Evolutionary conservation across 768 basidiomycete species (phyloP).

Genomic region (Tylopilus intermedius): DNA sequence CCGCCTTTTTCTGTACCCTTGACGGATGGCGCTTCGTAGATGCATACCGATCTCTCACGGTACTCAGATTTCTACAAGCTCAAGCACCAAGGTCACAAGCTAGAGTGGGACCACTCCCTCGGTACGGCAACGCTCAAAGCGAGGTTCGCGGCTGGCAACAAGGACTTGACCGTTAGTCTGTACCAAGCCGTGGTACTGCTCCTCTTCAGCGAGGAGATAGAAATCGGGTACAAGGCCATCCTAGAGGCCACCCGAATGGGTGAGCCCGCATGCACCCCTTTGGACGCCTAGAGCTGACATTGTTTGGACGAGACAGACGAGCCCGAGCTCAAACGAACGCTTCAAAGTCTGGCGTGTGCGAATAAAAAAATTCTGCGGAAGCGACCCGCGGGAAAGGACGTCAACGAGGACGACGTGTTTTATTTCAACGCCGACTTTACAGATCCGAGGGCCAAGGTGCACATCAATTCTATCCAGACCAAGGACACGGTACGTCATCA

Average conservation of each 20-base stretch:
- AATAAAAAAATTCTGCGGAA: slow-evolving; percentile 87
- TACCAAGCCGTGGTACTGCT: slow-evolving; percentile 86
- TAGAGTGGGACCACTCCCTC: slow-evolving; percentile 85
- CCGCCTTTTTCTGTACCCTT: not conserved
- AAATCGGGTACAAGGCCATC: slow-evolving; percentile 64
- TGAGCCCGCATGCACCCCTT: slow-evolving; percentile 32
- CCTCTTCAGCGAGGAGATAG: slow-evolving; percentile 70
- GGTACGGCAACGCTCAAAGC: slow-evolving; percentile 77
- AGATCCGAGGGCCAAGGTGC: slow-evolving; percentile 71
- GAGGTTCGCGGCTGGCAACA: slow-evolving; percentile 59
- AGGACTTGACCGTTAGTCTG: slow-evolving; percentile 87
- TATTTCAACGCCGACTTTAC: slow-evolving; percentile 78
- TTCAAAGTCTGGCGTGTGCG: slow-evolving; percentile 90
- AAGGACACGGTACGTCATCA: slow-evolving; percentile 74
- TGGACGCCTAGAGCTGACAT: not conserved
- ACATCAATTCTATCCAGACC: slow-evolving; percentile 94
- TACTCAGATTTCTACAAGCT: slow-evolving; percentile 71
- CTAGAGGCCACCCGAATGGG: slow-evolving; percentile 65
- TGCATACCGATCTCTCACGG: slow-evolving; percentile 62
- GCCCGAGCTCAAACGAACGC: slow-evolving; percentile 68
- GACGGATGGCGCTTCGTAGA: slow-evolving; percentile 38
- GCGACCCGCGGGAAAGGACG: slow-evolving; percentile 70
- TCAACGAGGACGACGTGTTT: slow-evolving; percentile 73
- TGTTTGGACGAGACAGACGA: slow-evolving; percentile 43
- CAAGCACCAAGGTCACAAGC: slow-evolving; percentile 69